These are phyloP conservation scores for Melanomma pulvis-pyrius DNA, from an alignment of 495 filamentous ascomycete species.

Conservation along the genomic window DNA sequence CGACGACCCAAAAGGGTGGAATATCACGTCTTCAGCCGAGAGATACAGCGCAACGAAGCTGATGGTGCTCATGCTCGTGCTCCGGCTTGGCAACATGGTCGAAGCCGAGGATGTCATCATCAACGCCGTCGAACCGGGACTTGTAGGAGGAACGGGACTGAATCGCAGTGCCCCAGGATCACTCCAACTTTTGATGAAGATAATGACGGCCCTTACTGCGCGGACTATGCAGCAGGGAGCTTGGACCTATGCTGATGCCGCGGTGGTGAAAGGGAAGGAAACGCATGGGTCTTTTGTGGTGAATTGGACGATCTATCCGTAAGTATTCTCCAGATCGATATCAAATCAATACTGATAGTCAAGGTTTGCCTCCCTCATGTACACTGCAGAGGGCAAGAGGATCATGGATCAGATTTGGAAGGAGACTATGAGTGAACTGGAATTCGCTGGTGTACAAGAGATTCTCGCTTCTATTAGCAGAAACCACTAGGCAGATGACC, in stretches of 20 bases:
- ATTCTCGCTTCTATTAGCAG: slow-evolving; percentile 1
- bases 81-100: slow-evolving; percentile 5
- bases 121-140: slow-evolving; percentile 19
- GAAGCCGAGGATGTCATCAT: slow-evolving; percentile 13
- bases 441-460: slow-evolving; percentile 13
- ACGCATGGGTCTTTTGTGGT: slow-evolving; percentile 16
- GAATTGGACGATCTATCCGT: slow-evolving; percentile 1
- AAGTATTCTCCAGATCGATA: neutral
- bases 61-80: slow-evolving; percentile 7
- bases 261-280: neutral
- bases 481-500: too few relatives aligned
- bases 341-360: neutral
- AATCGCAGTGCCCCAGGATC: neutral
- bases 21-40: neutral
- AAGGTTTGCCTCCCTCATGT: slow-evolving; percentile 14
- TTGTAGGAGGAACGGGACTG: slow-evolving; percentile 1
- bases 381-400: slow-evolving; percentile 14
- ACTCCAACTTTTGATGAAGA: neutral
- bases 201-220: neutral
- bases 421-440: slow-evolving; percentile 18
- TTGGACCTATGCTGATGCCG: slow-evolving; percentile 5
- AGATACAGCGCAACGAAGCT: slow-evolving; percentile 16
- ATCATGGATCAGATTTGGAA: slow-evolving; percentile 11
- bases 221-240: slow-evolving; percentile 9
- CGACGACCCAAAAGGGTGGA: slow-evolving; percentile 2